Conservation (phyloP, 192 early-diverging fungal species). For the Tieghemiomyces parasiticus region DNA sequence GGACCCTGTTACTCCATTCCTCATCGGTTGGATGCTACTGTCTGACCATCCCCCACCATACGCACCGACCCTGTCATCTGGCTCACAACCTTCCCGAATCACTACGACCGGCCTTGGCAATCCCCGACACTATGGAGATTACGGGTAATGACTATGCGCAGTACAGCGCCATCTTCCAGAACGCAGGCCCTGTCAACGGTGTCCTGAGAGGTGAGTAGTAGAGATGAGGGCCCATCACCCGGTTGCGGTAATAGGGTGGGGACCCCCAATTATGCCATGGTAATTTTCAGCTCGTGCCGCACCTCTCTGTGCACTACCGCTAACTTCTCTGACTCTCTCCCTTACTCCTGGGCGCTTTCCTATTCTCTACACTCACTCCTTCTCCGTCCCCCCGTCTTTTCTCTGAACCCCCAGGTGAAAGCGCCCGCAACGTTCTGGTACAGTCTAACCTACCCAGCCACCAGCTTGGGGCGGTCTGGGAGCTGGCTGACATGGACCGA, state of each 20-base stretch:
- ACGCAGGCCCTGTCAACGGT: conserved; percentile 15
- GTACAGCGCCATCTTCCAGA: conserved; percentile 9
- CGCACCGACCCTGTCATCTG: too few relatives aligned
- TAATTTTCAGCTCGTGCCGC: background rate
- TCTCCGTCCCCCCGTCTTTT: too few relatives aligned
- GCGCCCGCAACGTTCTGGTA: conserved; percentile 25
- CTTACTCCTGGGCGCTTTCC: too few relatives aligned
- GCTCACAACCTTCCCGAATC: too few relatives aligned
- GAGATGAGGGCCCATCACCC: background rate
- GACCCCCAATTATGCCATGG: background rate
- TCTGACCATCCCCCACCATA: too few relatives aligned
- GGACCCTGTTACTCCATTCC: too few relatives aligned
- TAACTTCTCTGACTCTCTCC: background rate
- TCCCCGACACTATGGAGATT: conserved; percentile 6
- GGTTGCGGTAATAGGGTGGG: background rate
- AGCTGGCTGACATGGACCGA: conserved; percentile 70
- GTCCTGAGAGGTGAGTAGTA: conserved; percentile 22
- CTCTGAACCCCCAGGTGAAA: conserved; percentile 5
- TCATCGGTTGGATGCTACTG: too few relatives aligned
- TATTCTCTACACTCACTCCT: too few relatives aligned
- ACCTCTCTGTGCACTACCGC: background rate
- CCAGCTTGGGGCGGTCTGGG: conserved; percentile 34
- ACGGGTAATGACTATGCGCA: background rate
- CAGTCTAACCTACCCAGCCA: conserved; percentile 27
- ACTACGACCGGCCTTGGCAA: too few relatives aligned